Conservation (phyloP, 768 basidiomycete genomes). For the Pleurotus eryngii region DNA sequence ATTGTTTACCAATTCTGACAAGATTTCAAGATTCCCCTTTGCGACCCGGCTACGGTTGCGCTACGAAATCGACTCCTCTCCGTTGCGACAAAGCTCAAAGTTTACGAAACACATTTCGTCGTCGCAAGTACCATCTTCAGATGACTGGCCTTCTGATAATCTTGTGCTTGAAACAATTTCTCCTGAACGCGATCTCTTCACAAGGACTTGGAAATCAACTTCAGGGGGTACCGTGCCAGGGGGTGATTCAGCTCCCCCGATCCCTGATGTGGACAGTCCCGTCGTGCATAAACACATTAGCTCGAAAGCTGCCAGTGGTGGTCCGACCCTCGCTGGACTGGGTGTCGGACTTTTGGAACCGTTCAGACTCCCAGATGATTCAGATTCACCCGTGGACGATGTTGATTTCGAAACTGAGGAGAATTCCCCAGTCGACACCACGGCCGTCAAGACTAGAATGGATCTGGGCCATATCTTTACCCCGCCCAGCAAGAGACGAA, state of each 20-base stretch:
- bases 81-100: slow-evolving; percentile 34
- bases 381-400: slow-evolving; percentile 20
- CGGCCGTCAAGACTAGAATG: slow-evolving; percentile 21
- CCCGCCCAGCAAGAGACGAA: slow-evolving; percentile 13
- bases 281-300: slow-evolving; percentile 28
- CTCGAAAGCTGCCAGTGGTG: not conserved
- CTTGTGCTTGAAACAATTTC: slow-evolving; percentile 7
- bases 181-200: slow-evolving; percentile 38
- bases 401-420: slow-evolving; percentile 28
- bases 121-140: slow-evolving; percentile 11
- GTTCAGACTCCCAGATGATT: slow-evolving; percentile 41
- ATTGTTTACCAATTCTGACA: slow-evolving; percentile 26
- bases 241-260: slow-evolving; percentile 23
- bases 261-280: slow-evolving; percentile 48
- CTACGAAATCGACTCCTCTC: slow-evolving; percentile 43
- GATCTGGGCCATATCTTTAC: not conserved
- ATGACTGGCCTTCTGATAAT: slow-evolving; percentile 39
- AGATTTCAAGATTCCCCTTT: slow-evolving; percentile 2
- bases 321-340: slow-evolving; percentile 29
- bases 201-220: slow-evolving; percentile 41
- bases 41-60: slow-evolving; percentile 17
- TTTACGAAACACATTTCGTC: not conserved
- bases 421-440: slow-evolving; percentile 25
- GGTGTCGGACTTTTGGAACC: slow-evolving; percentile 56
- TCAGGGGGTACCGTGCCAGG: slow-evolving; percentile 30